Evolutionary conservation across 1,284 basidiomycete genomes (phyloP), one percentile per base, ranked within the genome.

Genomic region (Anthracocystis walkeri): DNA sequence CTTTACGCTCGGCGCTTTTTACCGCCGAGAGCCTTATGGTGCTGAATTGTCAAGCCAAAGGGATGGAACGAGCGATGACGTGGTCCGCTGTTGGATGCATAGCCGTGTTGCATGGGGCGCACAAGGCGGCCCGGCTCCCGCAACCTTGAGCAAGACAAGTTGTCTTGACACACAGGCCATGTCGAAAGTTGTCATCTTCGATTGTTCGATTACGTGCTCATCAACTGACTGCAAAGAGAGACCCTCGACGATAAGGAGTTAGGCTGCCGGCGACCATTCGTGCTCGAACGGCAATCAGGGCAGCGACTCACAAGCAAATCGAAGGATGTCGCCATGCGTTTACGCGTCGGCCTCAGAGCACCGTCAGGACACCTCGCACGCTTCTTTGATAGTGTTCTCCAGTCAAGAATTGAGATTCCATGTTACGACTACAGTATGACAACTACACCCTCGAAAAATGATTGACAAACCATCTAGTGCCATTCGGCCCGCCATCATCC

Each of bases 391-490:
- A 38, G 35, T 14, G 5, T 14, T 38, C 35, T 16, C 6, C 11
- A 3, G 12, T 14, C 35, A 38, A 16, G 35, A 38, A 16, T 38
- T 10, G 27, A n/a, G 27, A 29, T 29, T 29, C 8, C 18, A 18
- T 8, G 6, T 6, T 25, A 21, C 23, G 11, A 45, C 14, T 14
- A 46, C 11, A 23, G 55, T 5, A 8, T 6, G 29, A 21, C 11
- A 21, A n/a, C 42, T 48, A 60, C 4, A 48, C 58, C 25, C 52
- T 64, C 20, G 60, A 66, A 59, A 77, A 73, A 60, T 70, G 66
- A 35, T 81, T 81, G 35, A 78, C 66, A 55, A 76, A 81, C 79
- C 79, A 81, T n/a, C 77, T 57, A 5, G 70, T 75, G 10, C 68
- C 76, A 25, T 65, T 76, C 18, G 65, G 55, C 7, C 74, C 79